Base-by-base conservation (phyloP, 2,329 filamentous ascomycete species). In the Pyricularia sp. region DNA sequence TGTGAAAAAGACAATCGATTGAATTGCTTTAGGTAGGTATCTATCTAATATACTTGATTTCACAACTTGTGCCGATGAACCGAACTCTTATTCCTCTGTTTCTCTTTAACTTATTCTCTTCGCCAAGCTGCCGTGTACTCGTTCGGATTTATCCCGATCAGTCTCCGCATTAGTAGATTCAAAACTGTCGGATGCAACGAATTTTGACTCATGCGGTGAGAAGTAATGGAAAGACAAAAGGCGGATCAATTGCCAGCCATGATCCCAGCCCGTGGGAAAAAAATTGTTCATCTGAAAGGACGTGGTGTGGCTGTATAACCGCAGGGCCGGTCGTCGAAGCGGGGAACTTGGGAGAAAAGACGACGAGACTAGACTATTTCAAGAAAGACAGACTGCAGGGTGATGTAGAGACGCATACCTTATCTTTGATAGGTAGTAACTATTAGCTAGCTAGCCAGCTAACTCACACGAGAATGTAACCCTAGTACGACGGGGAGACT, bases 161-260 rank as follows among this genome's bases (percentile, higher is more conserved):
- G 42, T n/a, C 14, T 50, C 20, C 42, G 42, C 17, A 2, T 25
- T 61, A 26, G 23, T 61, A 61, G 58, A 7, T 61, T 61, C 58
- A 23, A 25, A 25, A 61, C n/a, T 61, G n/a, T 14, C 23, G 58
- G 23, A 61, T 61, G 58, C n/a, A 61, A 26, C 25, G 9, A 61
- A 61, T 26, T 61, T 66, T 33, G 65, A 66, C 65, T 66, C 65
- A 66, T 66, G 33, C 65, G 65, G 65, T 26, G 31, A 66, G 25
- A 42, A 66, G 11, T 26, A n/a, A 59, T 61, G 7, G 11, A 7
- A 7, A 26, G 58, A 61, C 20, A 59, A 23, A 55, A 25, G 36
- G 36, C 36, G 42, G 17, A n/a, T 50, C 42, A 50, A n/a, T n/a
- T 50, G 17, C 17, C 42, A 50, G 17, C 17, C 42, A 50, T 50